Conservation (phyloP, 768 basidiomycete genomes). For the Boletus edulis region DNA sequence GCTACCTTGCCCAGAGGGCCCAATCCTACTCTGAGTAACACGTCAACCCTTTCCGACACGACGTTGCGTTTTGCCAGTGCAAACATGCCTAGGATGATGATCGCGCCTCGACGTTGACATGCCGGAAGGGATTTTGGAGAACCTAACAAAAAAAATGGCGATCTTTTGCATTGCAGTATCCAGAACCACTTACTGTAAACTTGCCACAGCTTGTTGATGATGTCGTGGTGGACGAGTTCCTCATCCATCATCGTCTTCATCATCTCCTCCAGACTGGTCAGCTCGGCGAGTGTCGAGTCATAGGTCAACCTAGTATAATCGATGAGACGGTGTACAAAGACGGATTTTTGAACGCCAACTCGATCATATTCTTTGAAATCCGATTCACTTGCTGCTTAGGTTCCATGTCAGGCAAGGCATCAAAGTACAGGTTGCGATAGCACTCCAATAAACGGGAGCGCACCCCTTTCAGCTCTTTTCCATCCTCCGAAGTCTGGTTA, state of each 20-base stretch:
- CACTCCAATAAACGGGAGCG: constrained; percentile 85
- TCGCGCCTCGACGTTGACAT: constrained; percentile 88
- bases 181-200: constrained; percentile 71
- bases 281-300: constrained; percentile 87
- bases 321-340: background rate
- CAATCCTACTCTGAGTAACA: constrained; percentile 82
- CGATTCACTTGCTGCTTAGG: constrained; percentile 86
- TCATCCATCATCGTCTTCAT: constrained; percentile 96
- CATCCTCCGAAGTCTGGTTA: constrained; percentile 70
- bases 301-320: constrained; percentile 69
- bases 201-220: constrained; percentile 92
- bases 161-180: background rate
- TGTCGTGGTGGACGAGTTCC: constrained; percentile 75
- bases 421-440: constrained; percentile 87
- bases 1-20: constrained; percentile 80
- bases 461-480: constrained; percentile 82
- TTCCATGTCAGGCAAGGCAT: constrained; percentile 67
- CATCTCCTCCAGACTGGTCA: constrained; percentile 96
- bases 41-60: constrained; percentile 80
- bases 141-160: constrained; percentile 42
- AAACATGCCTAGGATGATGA: constrained; percentile 97
- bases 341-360: constrained; percentile 48
- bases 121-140: constrained; percentile 72
- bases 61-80: constrained; percentile 78
- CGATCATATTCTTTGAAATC: constrained; percentile 96